A percentile compares a stretch with the other conserved stretches of the same genome.
Conservation (phyloP, 768 basidiomycete genomes). For the Psilocybe sp. region DNA sequence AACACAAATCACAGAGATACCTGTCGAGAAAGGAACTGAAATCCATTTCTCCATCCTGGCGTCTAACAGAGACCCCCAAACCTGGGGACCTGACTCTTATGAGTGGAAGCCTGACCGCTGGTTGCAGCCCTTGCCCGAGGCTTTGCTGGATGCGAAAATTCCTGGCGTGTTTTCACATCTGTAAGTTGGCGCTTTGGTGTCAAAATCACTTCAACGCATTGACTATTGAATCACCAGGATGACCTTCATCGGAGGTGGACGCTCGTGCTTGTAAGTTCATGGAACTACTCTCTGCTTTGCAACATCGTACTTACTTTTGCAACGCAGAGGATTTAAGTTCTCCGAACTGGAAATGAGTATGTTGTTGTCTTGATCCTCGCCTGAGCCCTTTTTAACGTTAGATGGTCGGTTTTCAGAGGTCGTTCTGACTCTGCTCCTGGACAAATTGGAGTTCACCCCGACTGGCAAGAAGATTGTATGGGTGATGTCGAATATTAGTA, state of each 20-base stretch:
- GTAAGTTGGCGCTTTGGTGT: conserved; percentile 20
- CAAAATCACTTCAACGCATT: neutral
- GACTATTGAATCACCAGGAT: conserved; percentile 24
- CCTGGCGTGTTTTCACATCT: conserved; percentile 44
- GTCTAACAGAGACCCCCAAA: conserved; percentile 35
- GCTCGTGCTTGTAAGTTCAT: conserved; percentile 40
- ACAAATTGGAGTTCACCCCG: conserved; percentile 22
- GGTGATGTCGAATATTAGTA: conserved; percentile 2
- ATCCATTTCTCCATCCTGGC: conserved; percentile 32
- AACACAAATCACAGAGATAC: conserved; percentile 28
- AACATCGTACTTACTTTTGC: neutral
- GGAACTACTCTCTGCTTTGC: neutral
- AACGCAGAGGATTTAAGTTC: conserved; percentile 44
- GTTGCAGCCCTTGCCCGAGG: conserved; percentile 36
- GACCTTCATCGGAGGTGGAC: conserved; percentile 41
- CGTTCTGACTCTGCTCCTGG: conserved; percentile 23
- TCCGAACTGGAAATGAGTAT: conserved; percentile 48
- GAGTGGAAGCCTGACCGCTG: conserved; percentile 55
- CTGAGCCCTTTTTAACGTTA: neutral
- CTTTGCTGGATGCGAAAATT: conserved; percentile 33
- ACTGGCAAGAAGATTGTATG: conserved; percentile 19
- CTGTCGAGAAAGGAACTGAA: conserved; percentile 37
- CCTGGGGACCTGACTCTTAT: conserved; percentile 47
- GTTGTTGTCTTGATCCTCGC: conserved; percentile 9
- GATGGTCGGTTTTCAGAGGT: conserved; percentile 18